Conservation (phyloP, 495 filamentous ascomycete species). For the Neurospora tetraspora region DNA sequence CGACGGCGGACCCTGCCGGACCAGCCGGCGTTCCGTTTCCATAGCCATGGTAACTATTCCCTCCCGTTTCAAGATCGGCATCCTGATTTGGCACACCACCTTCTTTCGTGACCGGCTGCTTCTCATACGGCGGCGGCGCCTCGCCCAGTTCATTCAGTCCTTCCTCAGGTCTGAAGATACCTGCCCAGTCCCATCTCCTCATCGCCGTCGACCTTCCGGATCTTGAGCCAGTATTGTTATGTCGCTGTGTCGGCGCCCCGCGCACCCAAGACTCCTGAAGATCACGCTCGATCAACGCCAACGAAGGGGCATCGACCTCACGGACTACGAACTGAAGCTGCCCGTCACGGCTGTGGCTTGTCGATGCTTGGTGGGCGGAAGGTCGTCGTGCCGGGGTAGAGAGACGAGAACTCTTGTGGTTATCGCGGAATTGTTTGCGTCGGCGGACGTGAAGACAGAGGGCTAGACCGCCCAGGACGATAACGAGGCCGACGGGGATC, state of each 20-base stretch:
- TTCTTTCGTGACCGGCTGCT: background rate
- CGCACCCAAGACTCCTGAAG: constrained; percentile 18
- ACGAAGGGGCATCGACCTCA: background rate
- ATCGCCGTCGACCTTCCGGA: background rate
- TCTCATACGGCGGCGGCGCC: constrained; percentile 45
- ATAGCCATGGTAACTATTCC: background rate
- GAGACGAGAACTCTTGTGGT: background rate
- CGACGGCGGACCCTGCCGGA: background rate
- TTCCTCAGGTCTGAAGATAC: constrained; percentile 23
- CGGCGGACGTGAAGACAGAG: constrained; percentile 9
- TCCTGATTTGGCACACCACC: background rate
- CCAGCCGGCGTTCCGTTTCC: background rate
- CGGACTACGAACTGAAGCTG: background rate
- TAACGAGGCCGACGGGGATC: constrained; percentile 14
- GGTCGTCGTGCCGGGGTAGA: background rate
- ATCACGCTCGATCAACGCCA: constrained; percentile 12
- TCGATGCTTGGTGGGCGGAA: background rate
- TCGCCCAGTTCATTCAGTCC: constrained; percentile 50
- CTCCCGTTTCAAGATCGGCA: background rate
- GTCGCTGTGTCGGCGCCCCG: constrained; percentile 3
- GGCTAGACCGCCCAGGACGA: constrained; percentile 7
- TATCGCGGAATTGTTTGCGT: background rate
- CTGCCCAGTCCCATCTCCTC: constrained; percentile 5
- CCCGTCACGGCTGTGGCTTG: background rate
- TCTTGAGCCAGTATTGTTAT: background rate